Conservation (phyloP, 2,329 filamentous ascomycete species). For the Alternaria arbusti region DNA sequence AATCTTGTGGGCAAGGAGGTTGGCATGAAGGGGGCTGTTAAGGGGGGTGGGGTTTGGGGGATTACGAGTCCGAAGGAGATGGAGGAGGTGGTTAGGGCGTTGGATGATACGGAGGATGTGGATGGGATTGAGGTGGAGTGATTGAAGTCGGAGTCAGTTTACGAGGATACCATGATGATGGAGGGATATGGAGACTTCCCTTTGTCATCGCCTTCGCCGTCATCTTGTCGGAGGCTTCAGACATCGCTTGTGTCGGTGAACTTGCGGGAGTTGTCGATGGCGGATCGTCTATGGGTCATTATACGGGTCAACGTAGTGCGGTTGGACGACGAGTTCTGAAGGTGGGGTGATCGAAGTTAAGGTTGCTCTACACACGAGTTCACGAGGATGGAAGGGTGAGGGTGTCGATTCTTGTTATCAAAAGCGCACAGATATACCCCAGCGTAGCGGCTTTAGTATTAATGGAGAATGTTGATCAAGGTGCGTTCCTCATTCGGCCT, state of each 20-base stretch:
- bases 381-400: too few species aligned
- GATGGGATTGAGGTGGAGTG: conserved; percentile 23
- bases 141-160: neutral
- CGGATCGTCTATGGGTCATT: too few species aligned
- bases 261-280: too few species aligned
- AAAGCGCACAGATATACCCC: conserved; percentile 2
- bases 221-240: too few species aligned
- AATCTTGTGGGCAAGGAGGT: conserved; percentile 96
- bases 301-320: too few species aligned
- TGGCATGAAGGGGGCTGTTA: conserved; percentile 81
- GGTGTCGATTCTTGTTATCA: neutral
- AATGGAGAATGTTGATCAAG: neutral
- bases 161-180: too few species aligned
- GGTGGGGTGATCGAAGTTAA: too few species aligned
- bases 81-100: conserved; percentile 53
- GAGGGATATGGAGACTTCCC: too few species aligned
- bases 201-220: too few species aligned
- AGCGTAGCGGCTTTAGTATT: neutral
- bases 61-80: conserved; percentile 75
- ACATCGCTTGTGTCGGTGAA: too few species aligned
- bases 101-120: conserved; percentile 55
- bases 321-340: too few species aligned
- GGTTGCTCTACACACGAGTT: too few species aligned
- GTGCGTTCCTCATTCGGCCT: neutral
- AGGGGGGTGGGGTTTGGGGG: conserved; percentile 91